Conservation (phyloP, 352 stramenopile genomes). For the Globisporangium takayamanum region DNA sequence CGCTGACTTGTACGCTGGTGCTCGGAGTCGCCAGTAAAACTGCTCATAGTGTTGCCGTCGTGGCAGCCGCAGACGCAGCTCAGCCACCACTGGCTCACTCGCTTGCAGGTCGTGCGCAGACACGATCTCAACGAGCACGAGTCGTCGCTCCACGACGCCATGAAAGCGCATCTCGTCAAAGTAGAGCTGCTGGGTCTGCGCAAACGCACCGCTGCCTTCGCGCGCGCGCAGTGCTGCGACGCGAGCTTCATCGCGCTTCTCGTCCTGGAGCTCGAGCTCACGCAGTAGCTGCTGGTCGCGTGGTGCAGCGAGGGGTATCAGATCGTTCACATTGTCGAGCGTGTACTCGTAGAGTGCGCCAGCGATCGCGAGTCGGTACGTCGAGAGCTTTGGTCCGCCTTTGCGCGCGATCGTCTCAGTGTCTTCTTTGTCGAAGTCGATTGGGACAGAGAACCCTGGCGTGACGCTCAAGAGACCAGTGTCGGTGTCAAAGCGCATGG, state of each 20-base stretch:
- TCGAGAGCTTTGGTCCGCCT: slow-evolving; percentile 41
- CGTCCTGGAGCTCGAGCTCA: slow-evolving; percentile 40
- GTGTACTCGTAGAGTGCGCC: slow-evolving; percentile 52
- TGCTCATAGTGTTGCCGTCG: not conserved
- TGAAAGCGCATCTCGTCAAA: slow-evolving; percentile 3
- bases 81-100: slow-evolving; percentile 4
- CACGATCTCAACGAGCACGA: slow-evolving; percentile 11
- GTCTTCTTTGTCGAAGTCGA: slow-evolving; percentile 33
- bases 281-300: slow-evolving; percentile 32
- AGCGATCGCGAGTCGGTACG: slow-evolving; percentile 27
- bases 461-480: slow-evolving; percentile 44
- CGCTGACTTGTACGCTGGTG: not conserved
- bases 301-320: slow-evolving; percentile 29
- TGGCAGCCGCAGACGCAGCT: slow-evolving; percentile 8
- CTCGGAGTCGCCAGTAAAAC: slow-evolving; percentile 1
- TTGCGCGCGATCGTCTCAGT: slow-evolving; percentile 15
- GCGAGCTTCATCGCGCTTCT: slow-evolving; percentile 23
- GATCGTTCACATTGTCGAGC: slow-evolving; percentile 50
- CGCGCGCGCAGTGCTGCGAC: slow-evolving; percentile 9
- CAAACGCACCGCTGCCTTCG: not conserved
- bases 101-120: slow-evolving; percentile 1
- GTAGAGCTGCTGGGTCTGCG: slow-evolving; percentile 5
- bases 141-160: slow-evolving; percentile 6
- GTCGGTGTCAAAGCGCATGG: slow-evolving; percentile 41
- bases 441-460: slow-evolving; percentile 45